Evolutionary conservation across 129 eudicot genomes (phyloP).

Genomic region (Apium graveolens): DNA sequence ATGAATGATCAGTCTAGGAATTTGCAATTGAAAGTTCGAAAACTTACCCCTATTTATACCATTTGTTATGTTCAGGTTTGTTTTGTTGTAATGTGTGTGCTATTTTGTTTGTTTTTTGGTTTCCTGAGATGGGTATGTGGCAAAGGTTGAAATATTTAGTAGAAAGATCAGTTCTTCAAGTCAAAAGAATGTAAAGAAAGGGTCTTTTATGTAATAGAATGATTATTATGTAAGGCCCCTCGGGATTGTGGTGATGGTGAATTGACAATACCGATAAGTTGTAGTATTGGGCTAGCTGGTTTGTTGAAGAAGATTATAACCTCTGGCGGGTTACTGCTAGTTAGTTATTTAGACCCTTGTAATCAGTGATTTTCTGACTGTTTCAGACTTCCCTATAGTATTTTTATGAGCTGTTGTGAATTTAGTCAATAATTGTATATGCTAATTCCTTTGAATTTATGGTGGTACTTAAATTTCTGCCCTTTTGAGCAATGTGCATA

Average conservation of each 20-base stretch:
- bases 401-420: background rate
- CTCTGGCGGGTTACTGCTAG: background rate
- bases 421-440: background rate
- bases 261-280: background rate
- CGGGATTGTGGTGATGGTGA: background rate
- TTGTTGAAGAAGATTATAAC: background rate
- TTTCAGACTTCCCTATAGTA: too few relatives aligned
- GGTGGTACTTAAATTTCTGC: background rate
- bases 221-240: too few relatives aligned
- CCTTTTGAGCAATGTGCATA: background rate
- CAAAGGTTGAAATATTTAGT: background rate
- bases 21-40: slow-evolving; percentile 43
- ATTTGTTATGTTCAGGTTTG: slow-evolving; percentile 40
- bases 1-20: slow-evolving; percentile 44
- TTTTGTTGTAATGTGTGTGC: background rate
- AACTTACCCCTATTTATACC: slow-evolving; percentile 63
- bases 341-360: background rate
- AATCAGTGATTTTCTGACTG: background rate
- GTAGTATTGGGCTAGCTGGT: background rate
- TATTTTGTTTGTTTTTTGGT: background rate
- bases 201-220: too few relatives aligned
- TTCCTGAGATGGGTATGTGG: slow-evolving; percentile 1
- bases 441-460: background rate
- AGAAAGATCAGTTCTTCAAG: too few relatives aligned
- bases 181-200: too few relatives aligned